Conservation (phyloP, 78 protist genomes). For the Anaeramoeba flamelloides region DNA sequence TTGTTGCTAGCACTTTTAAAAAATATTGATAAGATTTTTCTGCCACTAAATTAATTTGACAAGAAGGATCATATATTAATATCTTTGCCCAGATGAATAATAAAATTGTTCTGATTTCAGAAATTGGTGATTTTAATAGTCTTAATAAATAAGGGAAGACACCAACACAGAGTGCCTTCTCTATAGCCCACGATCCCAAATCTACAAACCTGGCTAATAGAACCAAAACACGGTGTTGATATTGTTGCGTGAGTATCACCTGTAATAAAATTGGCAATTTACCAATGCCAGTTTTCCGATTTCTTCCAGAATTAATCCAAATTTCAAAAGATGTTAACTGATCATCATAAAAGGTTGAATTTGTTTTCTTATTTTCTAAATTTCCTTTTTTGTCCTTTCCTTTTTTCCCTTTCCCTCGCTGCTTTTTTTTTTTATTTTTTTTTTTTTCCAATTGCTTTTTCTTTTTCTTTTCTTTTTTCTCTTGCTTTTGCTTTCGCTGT, state of each 20-base stretch:
- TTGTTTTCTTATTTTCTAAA: no score
- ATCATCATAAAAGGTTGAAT: conserved; percentile 57
- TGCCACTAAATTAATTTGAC: conserved; percentile 53
- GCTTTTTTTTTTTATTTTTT: no score
- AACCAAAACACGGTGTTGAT: conserved; percentile 66
- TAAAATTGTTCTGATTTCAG: no score
- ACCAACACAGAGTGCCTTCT: no score
- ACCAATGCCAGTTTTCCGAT: no score
- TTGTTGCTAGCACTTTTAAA: conserved; percentile 19
- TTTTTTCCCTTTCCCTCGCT: no score
- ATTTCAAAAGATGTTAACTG: conserved; percentile 84
- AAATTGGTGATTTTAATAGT: no score
- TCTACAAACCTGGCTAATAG: conserved; percentile 74
- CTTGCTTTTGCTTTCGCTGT: no score
- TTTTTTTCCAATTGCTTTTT: no score
- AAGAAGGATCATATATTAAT: conserved; percentile 29
- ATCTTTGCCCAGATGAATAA: conserved; percentile 74
- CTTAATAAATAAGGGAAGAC: no score
- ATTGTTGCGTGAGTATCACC: conserved; percentile 24
- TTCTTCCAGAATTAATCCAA: conserved; percentile 67
- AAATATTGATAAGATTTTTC: conserved; percentile 63
- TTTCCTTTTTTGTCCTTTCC: no score
- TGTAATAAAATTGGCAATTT: conserved; percentile 88
- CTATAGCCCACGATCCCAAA: conserved; percentile 88
- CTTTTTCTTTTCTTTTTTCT: no score